A percentile compares a stretch with the other conserved stretches of the same genome.
These are phyloP conservation scores for Angophora floribunda DNA, from an alignment of 345 rosid species.

Conservation along the genomic window DNA sequence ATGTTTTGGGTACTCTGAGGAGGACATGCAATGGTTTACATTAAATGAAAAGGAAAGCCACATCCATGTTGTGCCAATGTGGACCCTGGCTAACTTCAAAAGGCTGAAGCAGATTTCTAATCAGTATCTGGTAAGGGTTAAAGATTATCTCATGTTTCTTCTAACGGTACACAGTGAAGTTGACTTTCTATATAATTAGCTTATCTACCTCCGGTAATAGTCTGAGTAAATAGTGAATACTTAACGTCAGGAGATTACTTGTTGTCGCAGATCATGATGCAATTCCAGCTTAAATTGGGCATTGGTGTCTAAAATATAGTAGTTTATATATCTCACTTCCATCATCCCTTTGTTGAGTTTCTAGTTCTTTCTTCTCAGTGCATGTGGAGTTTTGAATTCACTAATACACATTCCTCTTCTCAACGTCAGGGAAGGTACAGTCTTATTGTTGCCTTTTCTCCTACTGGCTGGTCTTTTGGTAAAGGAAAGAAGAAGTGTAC, in stretches of 20 bases:
- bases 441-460: constrained; percentile 88
- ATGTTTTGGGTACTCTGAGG: constrained; percentile 65
- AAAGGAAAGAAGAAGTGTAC: constrained; percentile 79
- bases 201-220: neutral
- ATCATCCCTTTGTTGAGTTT: neutral
- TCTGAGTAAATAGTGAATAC: neutral
- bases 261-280: neutral
- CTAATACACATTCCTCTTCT: neutral
- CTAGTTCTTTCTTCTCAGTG: neutral
- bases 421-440: constrained; percentile 57
- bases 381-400: neutral
- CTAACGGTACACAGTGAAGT: neutral
- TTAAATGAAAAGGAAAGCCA: constrained; percentile 77
- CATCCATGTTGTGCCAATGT: constrained; percentile 90
- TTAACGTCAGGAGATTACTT: neutral
- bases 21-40: constrained; percentile 90
- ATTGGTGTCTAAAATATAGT: neutral
- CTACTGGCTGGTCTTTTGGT: constrained; percentile 91
- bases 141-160: neutral
- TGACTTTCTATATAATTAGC: neutral
- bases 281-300: neutral
- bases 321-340: neutral
- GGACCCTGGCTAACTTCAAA: constrained; percentile 97
- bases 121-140: constrained; percentile 59
- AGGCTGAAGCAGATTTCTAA: constrained; percentile 68